Percentiles rank a stretch among this genome's conserved stretches.
These are phyloP conservation scores for Williopsis jadinii DNA, from an alignment of 1,139 yeast genomes.

Conservation along the genomic window DNA sequence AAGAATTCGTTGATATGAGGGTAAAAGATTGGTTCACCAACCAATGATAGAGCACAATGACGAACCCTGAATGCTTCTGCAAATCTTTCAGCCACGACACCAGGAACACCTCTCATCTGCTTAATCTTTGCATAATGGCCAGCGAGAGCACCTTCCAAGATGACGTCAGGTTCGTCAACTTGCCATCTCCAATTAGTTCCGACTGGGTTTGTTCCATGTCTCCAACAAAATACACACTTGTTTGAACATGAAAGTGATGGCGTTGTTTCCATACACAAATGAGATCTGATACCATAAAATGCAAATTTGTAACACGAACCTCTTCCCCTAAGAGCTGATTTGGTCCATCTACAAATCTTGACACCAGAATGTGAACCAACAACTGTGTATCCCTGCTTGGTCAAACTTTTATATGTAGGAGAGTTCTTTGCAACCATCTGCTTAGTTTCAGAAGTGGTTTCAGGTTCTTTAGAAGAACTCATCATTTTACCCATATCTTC, in stretches of 20 bases:
- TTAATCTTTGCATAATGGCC: constrained; percentile 91
- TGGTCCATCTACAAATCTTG: constrained; percentile 94
- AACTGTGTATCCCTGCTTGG: constrained; percentile 89
- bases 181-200: constrained; percentile 98
- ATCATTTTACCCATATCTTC: constrained; percentile 77
- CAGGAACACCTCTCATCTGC: constrained; percentile 94
- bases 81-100: constrained; percentile 82
- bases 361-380: constrained; percentile 96
- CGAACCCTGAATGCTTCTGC: constrained; percentile 84
- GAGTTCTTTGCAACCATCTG: constrained; percentile 89
- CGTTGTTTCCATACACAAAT: constrained; percentile 93
- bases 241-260: constrained; percentile 92
- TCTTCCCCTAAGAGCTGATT: constrained; percentile 86
- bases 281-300: constrained; percentile 83
- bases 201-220: constrained; percentile 96
- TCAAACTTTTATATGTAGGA: constrained; percentile 81
- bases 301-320: constrained; percentile 94
- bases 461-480: constrained; percentile 13
- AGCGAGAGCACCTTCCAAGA: constrained; percentile 75
- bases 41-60: constrained; percentile 88
- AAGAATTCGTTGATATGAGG: constrained; percentile 87
- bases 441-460: constrained; percentile 36
- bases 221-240: constrained; percentile 95
- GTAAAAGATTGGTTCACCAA: constrained; percentile 91
- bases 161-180: constrained; percentile 80